phyloP scores from a whole-genome alignment of 176 grass and related monocot species.

The Musa schizocarpa region DNA sequence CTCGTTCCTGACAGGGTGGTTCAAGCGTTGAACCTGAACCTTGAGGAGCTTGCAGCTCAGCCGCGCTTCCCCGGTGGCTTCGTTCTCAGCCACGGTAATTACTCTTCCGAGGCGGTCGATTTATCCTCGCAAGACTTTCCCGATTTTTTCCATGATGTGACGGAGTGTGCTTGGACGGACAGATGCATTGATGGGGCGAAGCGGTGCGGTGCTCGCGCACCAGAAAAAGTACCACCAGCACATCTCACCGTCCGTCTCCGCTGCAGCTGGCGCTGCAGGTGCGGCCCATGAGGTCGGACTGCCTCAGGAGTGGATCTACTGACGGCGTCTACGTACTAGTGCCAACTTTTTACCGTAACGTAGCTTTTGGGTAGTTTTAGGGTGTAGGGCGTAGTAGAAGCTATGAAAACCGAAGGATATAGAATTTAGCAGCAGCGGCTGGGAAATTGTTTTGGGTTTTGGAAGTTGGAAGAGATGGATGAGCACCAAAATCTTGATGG shows the following conservation, averaged over 20 bases:
- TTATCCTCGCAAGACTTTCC: background rate
- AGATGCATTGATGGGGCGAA: slow-evolving; percentile 68
- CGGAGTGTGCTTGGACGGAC: background rate
- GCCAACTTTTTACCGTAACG: background rate
- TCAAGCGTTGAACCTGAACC: slow-evolving; percentile 9
- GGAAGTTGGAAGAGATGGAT: background rate
- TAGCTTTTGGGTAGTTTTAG: background rate
- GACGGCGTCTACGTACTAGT: background rate
- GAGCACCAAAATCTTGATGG: too few relatives aligned
- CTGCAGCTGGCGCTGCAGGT: background rate
- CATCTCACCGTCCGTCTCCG: background rate
- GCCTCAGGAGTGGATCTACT: slow-evolving; percentile 25
- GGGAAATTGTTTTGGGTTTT: background rate
- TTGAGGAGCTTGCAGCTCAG: background rate
- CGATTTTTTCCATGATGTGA: too few relatives aligned
- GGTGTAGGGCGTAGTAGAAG: background rate
- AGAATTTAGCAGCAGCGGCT: background rate
- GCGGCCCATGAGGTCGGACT: slow-evolving; percentile 26
- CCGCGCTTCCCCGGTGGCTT: slow-evolving; percentile 8
- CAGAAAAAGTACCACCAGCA: slow-evolving; percentile 24
- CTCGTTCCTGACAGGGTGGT: slow-evolving; percentile 3
- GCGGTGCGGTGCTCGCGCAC: slow-evolving; percentile 41
- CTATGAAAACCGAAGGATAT: background rate
- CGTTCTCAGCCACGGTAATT: slow-evolving; percentile 6
- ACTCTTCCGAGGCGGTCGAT: too few relatives aligned